Conservation (phyloP, 768 basidiomycete species). For the Agaricus subrufescens region DNA sequence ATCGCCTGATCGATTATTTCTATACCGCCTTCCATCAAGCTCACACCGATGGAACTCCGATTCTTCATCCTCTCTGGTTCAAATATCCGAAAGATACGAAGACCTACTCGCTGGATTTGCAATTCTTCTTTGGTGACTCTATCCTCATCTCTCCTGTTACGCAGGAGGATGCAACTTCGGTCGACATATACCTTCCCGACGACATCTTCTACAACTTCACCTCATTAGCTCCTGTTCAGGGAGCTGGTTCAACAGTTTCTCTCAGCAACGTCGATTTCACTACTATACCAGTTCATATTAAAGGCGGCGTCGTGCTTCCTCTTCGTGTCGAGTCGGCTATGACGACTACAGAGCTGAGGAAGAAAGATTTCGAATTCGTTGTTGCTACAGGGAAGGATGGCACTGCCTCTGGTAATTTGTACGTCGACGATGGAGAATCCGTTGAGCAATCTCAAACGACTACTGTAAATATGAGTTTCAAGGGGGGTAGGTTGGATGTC, state of each 20-base stretch:
- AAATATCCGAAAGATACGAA: slow-evolving; percentile 58
- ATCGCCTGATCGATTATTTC: slow-evolving; percentile 66
- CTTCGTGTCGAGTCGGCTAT: slow-evolving; percentile 50
- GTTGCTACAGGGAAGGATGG: slow-evolving; percentile 56
- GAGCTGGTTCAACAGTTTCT: slow-evolving; percentile 39
- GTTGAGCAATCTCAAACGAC: slow-evolving; percentile 29
- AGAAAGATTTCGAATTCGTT: slow-evolving; percentile 55
- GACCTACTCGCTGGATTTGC: slow-evolving; percentile 58
- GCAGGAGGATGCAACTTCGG: slow-evolving; percentile 52
- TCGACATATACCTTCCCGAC: slow-evolving; percentile 56
- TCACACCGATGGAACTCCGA: slow-evolving; percentile 53
- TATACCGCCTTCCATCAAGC: slow-evolving; percentile 68
- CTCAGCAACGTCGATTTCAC: slow-evolving; percentile 47
- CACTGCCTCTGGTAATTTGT: slow-evolving; percentile 46
- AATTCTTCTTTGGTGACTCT: slow-evolving; percentile 66
- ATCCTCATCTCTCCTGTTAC: slow-evolving; percentile 69
- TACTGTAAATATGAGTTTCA: slow-evolving; percentile 27
- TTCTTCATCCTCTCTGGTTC: slow-evolving; percentile 63
- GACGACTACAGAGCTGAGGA: slow-evolving; percentile 54
- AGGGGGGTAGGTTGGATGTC: slow-evolving; percentile 25
- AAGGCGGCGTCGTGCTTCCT: slow-evolving; percentile 55
- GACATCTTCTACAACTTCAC: slow-evolving; percentile 65
- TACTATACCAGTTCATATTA: slow-evolving; percentile 59
- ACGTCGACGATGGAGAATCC: slow-evolving; percentile 64
- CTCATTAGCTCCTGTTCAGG: slow-evolving; percentile 43